Evolutionary conservation across 169 alveolate species (phyloP).

Genomic region (Plasmodium ovale): DNA sequence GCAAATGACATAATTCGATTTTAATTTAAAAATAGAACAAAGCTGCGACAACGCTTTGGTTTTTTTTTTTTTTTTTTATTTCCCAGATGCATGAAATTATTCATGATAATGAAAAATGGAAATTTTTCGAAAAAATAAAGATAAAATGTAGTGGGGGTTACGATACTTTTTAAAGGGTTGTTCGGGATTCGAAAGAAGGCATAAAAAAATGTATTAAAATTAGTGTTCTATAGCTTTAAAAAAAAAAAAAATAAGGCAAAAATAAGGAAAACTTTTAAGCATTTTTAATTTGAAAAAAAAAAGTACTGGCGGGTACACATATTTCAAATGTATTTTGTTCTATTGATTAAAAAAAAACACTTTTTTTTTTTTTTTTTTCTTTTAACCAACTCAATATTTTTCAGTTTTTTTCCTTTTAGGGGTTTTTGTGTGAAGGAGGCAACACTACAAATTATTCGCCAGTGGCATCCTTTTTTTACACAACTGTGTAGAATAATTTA

Average conservation of each 20-base stretch:
- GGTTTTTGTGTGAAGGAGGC: not conserved
- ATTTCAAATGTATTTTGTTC: not conserved
- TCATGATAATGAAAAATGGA: not conserved
- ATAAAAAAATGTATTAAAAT: not conserved
- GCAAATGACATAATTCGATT: too few species aligned
- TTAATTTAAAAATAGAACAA: too few species aligned
- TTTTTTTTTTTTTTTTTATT: too few species aligned
- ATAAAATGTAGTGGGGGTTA: not conserved
- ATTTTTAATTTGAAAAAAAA: too few species aligned
- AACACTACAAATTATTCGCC: not conserved
- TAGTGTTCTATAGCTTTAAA: slow-evolving; percentile 1
- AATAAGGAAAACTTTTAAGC: not conserved
- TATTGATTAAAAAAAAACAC: too few species aligned
- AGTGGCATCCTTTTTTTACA: not conserved
- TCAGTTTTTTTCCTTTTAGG: not conserved
- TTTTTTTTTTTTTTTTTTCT: not conserved
- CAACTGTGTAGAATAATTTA: slow-evolving; percentile 3
- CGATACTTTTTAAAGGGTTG: slow-evolving; percentile 13
- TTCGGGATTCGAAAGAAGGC: not conserved
- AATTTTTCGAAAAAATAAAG: not conserved
- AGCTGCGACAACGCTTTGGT: too few species aligned
- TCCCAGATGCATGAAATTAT: too few species aligned
- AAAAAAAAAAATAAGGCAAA: slow-evolving; percentile 9
- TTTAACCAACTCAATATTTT: not conserved
- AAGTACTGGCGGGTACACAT: too few species aligned